These are phyloP conservation scores for Adansonia gregorii DNA, from an alignment of 441 rosid genomes.

Conservation along the genomic window DNA sequence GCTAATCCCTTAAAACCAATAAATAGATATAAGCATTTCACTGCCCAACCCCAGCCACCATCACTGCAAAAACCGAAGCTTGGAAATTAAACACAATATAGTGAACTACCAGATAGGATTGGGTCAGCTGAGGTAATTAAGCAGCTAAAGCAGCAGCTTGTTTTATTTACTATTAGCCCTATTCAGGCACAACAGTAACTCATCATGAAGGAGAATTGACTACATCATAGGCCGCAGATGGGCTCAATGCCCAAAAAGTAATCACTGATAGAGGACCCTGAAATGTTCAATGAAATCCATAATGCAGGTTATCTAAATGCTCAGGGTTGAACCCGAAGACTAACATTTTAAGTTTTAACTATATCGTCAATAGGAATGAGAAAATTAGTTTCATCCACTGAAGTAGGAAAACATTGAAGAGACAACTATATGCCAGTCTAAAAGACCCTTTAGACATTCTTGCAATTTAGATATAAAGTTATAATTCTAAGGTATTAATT, in stretches of 20 bases:
- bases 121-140: not conserved
- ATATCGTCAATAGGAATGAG: not conserved
- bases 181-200: not conserved
- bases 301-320: not conserved
- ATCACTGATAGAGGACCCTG: not conserved
- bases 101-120: not conserved
- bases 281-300: not conserved
- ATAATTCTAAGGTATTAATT: not conserved
- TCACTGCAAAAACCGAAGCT: not conserved
- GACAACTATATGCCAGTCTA: conserved; percentile 1
- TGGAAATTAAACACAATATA: not conserved
- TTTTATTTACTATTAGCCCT: not conserved
- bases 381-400: conserved; percentile 4
- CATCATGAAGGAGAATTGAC: not conserved
- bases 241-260: not conserved
- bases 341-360: conserved; percentile 6
- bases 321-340: not conserved
- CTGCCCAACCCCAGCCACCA: conserved; percentile 3
- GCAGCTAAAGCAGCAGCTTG: not conserved
- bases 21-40: not conserved
- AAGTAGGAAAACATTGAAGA: not conserved
- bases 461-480: not conserved
- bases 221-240: not conserved
- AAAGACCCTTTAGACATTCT: not conserved
- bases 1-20: not conserved